A percentile compares a stretch with the other conserved stretches of the same genome.
Evolutionary conservation across 2,329 filamentous ascomycete species (phyloP).

Genomic region (Pseudopyricularia cyperi): DNA sequence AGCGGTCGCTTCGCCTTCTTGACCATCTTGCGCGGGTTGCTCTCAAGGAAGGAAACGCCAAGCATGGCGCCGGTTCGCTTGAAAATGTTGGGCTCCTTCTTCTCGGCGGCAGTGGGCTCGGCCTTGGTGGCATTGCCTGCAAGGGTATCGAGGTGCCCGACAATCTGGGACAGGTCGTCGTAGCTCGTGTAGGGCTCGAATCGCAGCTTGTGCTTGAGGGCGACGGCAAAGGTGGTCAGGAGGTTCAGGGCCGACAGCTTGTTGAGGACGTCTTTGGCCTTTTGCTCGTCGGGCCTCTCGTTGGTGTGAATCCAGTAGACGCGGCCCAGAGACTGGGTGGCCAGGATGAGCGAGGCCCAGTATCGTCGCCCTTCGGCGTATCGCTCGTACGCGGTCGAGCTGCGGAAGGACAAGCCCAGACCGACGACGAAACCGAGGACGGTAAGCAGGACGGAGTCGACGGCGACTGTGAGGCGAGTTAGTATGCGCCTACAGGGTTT

Average conservation of each 20-base stretch:
- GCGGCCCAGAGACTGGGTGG: constrained; percentile 56
- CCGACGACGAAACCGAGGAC: constrained; percentile 78
- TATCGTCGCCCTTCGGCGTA: constrained; percentile 42
- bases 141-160: constrained; percentile 54
- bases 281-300: constrained; percentile 45
- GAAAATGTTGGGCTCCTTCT: constrained; percentile 19
- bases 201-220: constrained; percentile 60
- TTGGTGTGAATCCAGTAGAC: constrained; percentile 69
- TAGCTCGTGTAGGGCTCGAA: constrained; percentile 63
- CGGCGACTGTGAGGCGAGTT: constrained; percentile 28
- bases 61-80: constrained; percentile 51
- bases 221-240: constrained; percentile 52
- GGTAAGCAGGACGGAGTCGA: constrained; percentile 61
- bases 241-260: constrained; percentile 59
- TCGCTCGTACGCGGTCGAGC: constrained; percentile 66
- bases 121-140: constrained; percentile 31
- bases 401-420: constrained; percentile 65
- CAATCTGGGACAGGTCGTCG: constrained; percentile 48
- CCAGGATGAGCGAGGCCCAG: constrained; percentile 45
- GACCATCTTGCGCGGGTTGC: constrained; percentile 56
- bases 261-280: constrained; percentile 49
- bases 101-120: constrained; percentile 21
- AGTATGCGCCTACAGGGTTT: no score
- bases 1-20: constrained; percentile 54
- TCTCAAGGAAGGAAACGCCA: constrained; percentile 53